phyloP scores from a whole-genome alignment of 768 basidiomycete species.

The Tylopilus subfusipes region DNA sequence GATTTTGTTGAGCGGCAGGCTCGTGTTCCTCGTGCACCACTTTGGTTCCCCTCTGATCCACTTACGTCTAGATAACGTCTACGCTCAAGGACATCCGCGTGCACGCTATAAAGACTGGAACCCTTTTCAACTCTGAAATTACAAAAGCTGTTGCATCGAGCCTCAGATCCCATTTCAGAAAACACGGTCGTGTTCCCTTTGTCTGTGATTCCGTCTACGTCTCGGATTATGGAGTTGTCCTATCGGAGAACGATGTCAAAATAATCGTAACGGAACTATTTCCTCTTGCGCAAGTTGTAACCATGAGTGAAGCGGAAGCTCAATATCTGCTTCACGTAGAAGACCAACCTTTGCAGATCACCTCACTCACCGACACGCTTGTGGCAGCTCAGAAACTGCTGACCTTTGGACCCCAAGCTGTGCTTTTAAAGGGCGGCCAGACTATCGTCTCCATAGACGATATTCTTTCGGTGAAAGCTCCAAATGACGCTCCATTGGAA shows the following conservation, averaged over 20 bases:
- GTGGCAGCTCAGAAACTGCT: background rate
- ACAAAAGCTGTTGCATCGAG: background rate
- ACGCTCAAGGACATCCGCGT: background rate
- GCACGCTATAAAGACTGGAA: background rate
- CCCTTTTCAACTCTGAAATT: background rate
- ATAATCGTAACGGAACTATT: background rate
- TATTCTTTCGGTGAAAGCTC: background rate
- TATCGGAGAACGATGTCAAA: background rate
- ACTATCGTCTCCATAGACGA: background rate
- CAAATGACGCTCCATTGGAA: background rate
- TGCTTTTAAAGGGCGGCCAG: background rate
- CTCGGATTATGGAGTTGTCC: background rate
- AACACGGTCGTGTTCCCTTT: background rate
- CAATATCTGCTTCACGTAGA: background rate
- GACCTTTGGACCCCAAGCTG: background rate
- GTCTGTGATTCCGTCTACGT: constrained; percentile 1
- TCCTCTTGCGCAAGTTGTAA: background rate
- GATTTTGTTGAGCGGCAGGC: background rate
- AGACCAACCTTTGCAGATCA: background rate
- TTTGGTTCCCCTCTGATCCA: background rate
- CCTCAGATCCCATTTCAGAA: background rate
- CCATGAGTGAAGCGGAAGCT: background rate
- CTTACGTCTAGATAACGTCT: background rate
- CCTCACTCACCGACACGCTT: background rate
- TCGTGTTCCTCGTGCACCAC: background rate